Evolutionary conservation across 192 early-diverging fungal genomes (phyloP), one percentile per base, ranked within the genome.

Genomic region (Backusella tarrabulga): DNA sequence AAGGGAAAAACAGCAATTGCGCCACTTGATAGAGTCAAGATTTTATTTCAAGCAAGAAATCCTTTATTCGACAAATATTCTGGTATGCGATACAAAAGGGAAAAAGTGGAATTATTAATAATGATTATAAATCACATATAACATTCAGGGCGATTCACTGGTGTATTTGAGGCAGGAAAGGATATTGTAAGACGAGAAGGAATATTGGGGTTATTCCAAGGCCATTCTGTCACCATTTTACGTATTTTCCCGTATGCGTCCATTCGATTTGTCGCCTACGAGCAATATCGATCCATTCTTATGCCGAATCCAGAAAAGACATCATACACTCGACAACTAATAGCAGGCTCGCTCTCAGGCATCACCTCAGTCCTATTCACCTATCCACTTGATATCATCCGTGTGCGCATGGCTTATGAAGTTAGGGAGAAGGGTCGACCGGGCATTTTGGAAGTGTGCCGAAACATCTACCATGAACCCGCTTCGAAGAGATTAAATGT

Each of bases 221-320:
- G 98, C 44, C 96, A 99, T 79, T 95, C 92, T 23, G 97, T 95
- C 46, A 97, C 97, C 36, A 84, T 99, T 4, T 85, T 97, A 1
- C 86, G 98, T 34, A 97, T 99, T 74, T 98, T 98, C 81, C 98
- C 98, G 4, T 99, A 98, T 78, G 95, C 96, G 0, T 95, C 96
- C 9, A 94, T 99, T 81, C 98, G 98, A 81, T 99, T 97, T 79
- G 96, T 97, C 89, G 91, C 92, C 8, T 97, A 95, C 81, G 98
- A 99, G 86, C 97, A 99, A 83, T 92, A 91, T 74, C 87, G 89
- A 74, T 74, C 84, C 56, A 86, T 87, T 29, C 78, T 96, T 50
- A 93, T 96, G 90, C 92, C 93, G 17, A 88, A 82, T 15, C 86
- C 88, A 72, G 76, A 87, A 54, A 72, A 87, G 23, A 91, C 94